Evolutionary conservation across 768 basidiomycete genomes (phyloP).

Genomic region (Kwoniella heveanensis): DNA sequence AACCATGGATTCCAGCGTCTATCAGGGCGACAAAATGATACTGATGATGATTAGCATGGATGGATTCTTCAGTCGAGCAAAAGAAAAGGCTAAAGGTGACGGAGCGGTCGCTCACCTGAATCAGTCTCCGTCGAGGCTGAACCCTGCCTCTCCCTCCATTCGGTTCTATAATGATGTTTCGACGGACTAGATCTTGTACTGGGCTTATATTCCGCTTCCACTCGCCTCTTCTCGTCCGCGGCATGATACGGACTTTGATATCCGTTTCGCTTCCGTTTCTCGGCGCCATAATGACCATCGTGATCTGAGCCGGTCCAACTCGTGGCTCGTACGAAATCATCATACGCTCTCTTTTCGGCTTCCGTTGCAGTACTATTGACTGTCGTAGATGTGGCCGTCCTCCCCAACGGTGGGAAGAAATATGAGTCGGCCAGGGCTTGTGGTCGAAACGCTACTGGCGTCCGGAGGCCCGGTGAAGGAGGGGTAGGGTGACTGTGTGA

Average conservation of each 20-base stretch:
- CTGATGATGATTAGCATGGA: not conserved
- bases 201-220: not conserved
- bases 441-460: not conserved
- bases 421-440: not conserved
- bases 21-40: not conserved
- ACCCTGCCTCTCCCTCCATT: constrained; percentile 15
- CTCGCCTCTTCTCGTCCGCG: not conserved
- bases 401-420: not conserved
- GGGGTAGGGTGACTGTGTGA: not conserved
- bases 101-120: not conserved
- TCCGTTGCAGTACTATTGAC: not conserved
- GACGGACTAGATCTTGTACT: not conserved
- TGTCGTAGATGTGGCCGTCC: not conserved
- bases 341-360: not conserved
- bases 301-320: not conserved
- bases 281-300: not conserved
- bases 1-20: not conserved
- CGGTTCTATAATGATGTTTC: constrained; percentile 6
- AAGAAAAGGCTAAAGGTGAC: no score
- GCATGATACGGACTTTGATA: not conserved
- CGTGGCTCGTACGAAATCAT: not conserved
- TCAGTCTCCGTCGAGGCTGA: constrained; percentile 3
- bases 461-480: not conserved
- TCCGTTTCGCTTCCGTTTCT: not conserved
- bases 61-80: no score